Base-by-base conservation (phyloP, 495 filamentous ascomycete genomes). In the Mytilinidion resinicola region DNA sequence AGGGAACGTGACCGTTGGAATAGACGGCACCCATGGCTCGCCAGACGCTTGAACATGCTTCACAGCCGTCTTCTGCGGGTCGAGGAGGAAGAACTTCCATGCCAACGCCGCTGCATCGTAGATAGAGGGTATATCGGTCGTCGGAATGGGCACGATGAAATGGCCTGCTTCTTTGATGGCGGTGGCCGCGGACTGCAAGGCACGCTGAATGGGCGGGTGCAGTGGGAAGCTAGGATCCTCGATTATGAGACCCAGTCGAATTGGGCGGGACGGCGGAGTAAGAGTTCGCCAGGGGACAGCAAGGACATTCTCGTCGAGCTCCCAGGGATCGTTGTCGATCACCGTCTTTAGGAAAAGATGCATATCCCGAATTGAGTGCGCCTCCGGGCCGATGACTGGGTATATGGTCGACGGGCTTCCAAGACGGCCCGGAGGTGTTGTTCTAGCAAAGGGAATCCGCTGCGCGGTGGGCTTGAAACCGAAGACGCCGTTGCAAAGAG, bases 311-410 rank as follows among this genome's bases (percentile, higher is more conserved):
- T 69, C 72, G 42, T 84, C 81, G 37, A 74, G 65, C 1, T 70
- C 70, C 65, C 79, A 82, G 3, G 76, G 69, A 53, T 76, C 71
- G 6, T 68, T 70, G 3, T 73, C 70, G 3, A 78, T 74, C 11
- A 83, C 67, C 12, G 80, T 77, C 52, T 80, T 74, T 74, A 81
- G 76, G 21, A 82, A 69, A 25, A 76, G 63, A 17, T 72, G 72
- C 15, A 81, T 56, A 63, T 81, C 79, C 2, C 67, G 65, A 0
- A 81, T 62, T 4, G 71, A 73, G 9, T 70, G 68, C 0, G 76
- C 76, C 44, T 82, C 57, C 0, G 80, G 80, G 1, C 82, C 82
- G 4, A 78, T 80, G 4, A 78, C 75, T 10, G 76, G 57, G 46
- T 79, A 68, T 15, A 85, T 59, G 0, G 70, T 68, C 5, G 41